Evolutionary conservation across 192 early-diverging fungal genomes (phyloP), one percentile per base, ranked within the genome.

Genomic region (Coemansia sp.): DNA sequence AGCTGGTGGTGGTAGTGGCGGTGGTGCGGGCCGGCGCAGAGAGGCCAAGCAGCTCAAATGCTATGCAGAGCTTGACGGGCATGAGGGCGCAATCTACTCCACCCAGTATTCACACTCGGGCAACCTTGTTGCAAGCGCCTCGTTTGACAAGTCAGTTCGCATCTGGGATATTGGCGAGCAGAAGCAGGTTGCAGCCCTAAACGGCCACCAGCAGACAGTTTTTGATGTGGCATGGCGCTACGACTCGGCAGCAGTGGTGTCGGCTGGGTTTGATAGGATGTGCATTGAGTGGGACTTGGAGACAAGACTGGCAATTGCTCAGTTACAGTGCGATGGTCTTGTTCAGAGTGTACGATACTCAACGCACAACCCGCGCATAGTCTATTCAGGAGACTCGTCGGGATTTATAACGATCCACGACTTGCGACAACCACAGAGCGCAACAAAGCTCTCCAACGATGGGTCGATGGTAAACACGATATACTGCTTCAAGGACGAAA

Each of bases 91-190:
- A 9, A 89, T 98, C n/a, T 96, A 97, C 81, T 79, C 91, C 9
- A 86, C 94, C 6, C 87, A 92, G 66, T 98, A 93, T 74, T 94
- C 96, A 12, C 92, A 90, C 6, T 86, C 88, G 57, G 94, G 92
- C 20, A 86, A 86, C 38, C 87, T 90, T 42, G 79, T 98, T 6
- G 94, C 91, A 5, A 93, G 95, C 7, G 96, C 94, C 6, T 95
- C 94, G 10, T 97, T 98, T 84, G 96, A 98, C 83, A 92, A 93
- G 76, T 91, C 94, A 8, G 88, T 98, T 41, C 85, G 94, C 57
- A 86, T 98, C 41, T 98, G 95, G 94, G 95, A 97, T 71, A 80
- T 76, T 13, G 64, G 81, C 51, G 76, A 83, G 72, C 81, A 83
- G 48, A 74, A 76, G 71, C 60, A 65, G 5, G 39, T 81, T 55